These are phyloP conservation scores for Suillus tomentosus DNA, from an alignment of 768 basidiomycete genomes.

Conservation along the genomic window DNA sequence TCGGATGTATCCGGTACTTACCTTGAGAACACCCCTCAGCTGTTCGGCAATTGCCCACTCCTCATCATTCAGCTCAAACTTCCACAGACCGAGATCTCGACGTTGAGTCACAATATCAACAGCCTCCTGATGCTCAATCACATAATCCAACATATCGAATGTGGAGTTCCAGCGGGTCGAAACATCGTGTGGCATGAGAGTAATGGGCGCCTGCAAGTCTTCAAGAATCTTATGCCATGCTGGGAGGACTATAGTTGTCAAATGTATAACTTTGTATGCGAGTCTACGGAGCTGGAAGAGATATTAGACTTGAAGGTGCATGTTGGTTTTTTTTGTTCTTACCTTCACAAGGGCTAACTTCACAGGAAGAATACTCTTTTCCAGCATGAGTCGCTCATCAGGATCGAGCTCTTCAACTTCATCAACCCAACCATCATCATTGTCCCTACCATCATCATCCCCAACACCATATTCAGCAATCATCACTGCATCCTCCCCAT, in stretches of 20 bases:
- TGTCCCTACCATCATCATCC: not conserved
- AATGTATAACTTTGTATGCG: conserved; percentile 21
- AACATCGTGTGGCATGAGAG: conserved; percentile 13
- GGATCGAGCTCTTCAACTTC: not conserved
- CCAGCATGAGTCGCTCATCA: conserved; percentile 7
- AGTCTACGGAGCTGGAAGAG: conserved; percentile 12
- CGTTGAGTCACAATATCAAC: conserved; percentile 10
- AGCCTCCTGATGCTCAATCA: conserved; percentile 10
- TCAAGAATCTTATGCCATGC: conserved; percentile 19
- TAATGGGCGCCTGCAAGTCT: conserved; percentile 7
- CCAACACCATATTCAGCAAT: not conserved
- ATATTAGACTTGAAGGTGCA: not conserved
- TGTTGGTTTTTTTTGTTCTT: conserved; percentile 5
- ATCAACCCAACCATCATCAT: not conserved
- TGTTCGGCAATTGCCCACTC: conserved; percentile 22
- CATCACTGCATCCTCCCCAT: not conserved
- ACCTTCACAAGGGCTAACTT: conserved; percentile 21
- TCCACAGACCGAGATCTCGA: conserved; percentile 7
- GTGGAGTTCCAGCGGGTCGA: conserved; percentile 21
- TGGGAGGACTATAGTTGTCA: conserved; percentile 25
- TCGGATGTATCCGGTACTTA: not conserved
- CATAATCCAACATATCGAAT: conserved; percentile 24
- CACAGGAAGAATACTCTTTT: conserved; percentile 15
- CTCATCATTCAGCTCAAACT: not conserved
- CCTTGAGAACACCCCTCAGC: conserved; percentile 25